phyloP scores from a whole-genome alignment of 108 stramenopile species.

The Hondaea fermentalgiana region DNA sequence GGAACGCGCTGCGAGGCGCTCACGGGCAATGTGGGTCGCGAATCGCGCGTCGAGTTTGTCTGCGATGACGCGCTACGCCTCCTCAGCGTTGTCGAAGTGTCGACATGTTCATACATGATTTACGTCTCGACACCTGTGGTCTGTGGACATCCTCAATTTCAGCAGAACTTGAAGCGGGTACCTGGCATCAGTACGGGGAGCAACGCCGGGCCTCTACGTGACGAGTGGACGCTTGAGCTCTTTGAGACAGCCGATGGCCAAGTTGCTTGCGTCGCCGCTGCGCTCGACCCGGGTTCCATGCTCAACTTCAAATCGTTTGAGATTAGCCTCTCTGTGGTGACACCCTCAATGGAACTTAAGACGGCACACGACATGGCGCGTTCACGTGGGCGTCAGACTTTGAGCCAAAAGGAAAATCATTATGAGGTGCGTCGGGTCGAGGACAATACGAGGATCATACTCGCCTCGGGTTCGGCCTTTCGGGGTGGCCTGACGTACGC shows the following conservation, averaged over 20 bases:
- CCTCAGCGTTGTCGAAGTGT: neutral
- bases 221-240: neutral
- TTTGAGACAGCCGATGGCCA: neutral
- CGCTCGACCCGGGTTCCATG: neutral
- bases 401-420: neutral
- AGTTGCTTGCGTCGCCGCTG: neutral
- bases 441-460: neutral
- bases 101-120: neutral
- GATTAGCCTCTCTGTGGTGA: neutral
- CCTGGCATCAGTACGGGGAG: neutral
- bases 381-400: neutral
- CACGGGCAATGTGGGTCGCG: neutral
- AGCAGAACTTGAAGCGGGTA: neutral
- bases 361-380: neutral
- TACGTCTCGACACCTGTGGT: slow-evolving; percentile 4
- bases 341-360: neutral
- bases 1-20: neutral
- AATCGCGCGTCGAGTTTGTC: neutral
- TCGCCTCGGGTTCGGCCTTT: neutral
- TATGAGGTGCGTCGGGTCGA: neutral
- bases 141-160: neutral
- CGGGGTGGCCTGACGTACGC: neutral
- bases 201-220: neutral
- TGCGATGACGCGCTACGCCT: neutral
- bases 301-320: neutral